Evolutionary conservation across 2,329 filamentous ascomycete genomes (phyloP).

Genomic region (Coleophoma cylindrospora): DNA sequence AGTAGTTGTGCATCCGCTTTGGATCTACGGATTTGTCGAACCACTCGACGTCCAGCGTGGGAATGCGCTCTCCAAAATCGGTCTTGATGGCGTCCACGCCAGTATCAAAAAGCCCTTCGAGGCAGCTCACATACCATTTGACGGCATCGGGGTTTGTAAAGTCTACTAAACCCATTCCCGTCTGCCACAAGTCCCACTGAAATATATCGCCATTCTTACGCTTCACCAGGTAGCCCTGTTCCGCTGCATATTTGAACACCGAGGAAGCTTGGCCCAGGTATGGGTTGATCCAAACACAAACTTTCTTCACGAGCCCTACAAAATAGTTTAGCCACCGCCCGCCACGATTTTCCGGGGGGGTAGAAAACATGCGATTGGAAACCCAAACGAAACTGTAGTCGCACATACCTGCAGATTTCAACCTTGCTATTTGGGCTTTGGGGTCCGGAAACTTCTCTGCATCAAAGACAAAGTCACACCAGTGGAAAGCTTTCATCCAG

Average conservation of each 20-base stretch:
- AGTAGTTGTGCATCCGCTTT: conserved; percentile 59
- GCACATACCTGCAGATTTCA: conserved; percentile 39
- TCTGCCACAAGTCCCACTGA: conserved; percentile 62
- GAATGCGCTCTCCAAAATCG: conserved; percentile 59
- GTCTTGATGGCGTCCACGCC: conserved; percentile 60
- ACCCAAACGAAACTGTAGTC: neutral
- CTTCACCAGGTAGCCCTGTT: conserved; percentile 54
- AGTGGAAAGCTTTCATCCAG: conserved; percentile 59
- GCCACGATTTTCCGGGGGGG: too few relatives aligned
- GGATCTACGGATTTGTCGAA: conserved; percentile 44
- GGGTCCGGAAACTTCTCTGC: conserved; percentile 53
- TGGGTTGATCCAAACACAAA: conserved; percentile 60
- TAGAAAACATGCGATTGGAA: too few relatives aligned
- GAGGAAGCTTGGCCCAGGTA: conserved; percentile 57
- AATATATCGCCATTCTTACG: conserved; percentile 53
- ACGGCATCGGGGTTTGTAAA: conserved; percentile 57
- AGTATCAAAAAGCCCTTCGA: conserved; percentile 50
- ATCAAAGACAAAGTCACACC: conserved; percentile 60
- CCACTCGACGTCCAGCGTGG: conserved; percentile 48
- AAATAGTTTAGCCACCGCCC: conserved; percentile 41
- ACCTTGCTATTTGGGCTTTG: conserved; percentile 43
- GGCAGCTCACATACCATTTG: conserved; percentile 47
- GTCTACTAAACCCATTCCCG: conserved; percentile 57
- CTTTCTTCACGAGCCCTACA: conserved; percentile 33
- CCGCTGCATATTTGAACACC: conserved; percentile 48